Base-by-base conservation (phyloP, 2,329 filamentous ascomycete genomes). In the Hypocreales sp. region DNA sequence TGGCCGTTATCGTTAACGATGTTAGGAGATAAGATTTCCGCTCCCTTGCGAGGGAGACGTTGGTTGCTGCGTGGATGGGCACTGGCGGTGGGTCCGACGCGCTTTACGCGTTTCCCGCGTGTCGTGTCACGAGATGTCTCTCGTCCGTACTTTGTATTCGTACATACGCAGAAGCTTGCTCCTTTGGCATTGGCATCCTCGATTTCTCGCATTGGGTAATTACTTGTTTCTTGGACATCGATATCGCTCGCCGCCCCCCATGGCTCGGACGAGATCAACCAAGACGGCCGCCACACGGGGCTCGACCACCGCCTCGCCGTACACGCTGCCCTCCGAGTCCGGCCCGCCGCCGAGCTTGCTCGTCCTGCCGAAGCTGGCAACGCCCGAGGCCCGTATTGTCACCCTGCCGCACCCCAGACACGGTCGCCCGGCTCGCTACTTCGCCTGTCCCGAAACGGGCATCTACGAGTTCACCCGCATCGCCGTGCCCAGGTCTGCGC, bases 381-480 rank as follows among this genome's bases (percentile, higher is more conserved):
- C 56, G 0, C 31, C 56, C n/a, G 56, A 64, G 4, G 64, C 72
- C 14, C 64, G 63, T 29, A 65, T 79, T 29, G 54, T 75, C 27
- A 66, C 64, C 2, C 57, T 79, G 20, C 61, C 65, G 13, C 63
- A 78, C 37, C 72, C 73, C 4, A 61, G 69, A 40, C 61, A 62
- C 38, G 48, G 48, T 12, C 61, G 56, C 18, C 62, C 67, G 4
- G 58, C 64, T 6, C 62, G 72, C 39, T 79, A 74, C 43, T 56
- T 79, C 10, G 57, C 71, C 18, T 77, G 73, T 37, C 69, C 71
- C 3, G 49, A 67, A 27, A 61, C 60, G 2, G 73, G 72, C 30
- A 61, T 78, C 33, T 73, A 71, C 53, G 74, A 79, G 40, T 73
- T 79, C 43, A 76, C 61, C 20, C 64, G 55, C 38, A 58, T 76